Evolutionary conservation across 2,329 filamentous ascomycete species (phyloP).

Genomic region (Chaetomium sp.): DNA sequence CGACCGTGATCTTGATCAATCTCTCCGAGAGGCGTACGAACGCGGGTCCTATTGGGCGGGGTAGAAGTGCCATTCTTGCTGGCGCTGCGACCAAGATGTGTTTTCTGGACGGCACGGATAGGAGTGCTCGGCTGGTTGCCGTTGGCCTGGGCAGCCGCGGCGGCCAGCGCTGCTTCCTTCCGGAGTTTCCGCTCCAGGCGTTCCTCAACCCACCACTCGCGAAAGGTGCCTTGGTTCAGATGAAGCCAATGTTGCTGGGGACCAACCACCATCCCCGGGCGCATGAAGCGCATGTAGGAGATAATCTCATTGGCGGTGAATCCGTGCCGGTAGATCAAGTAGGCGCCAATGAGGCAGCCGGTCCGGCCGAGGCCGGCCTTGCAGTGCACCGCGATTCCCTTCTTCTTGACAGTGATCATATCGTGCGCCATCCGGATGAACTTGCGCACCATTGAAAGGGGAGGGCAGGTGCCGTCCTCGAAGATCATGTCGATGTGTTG

Average conservation of each 20-base stretch:
- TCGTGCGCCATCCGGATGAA: conserved; percentile 94
- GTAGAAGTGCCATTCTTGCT: conserved; percentile 62
- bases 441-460: conserved; percentile 79
- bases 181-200: conserved; percentile 64
- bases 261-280: conserved; percentile 96
- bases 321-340: conserved; percentile 93
- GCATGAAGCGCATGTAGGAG: conserved; percentile 98
- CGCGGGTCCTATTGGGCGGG: conserved; percentile 66
- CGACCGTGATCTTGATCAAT: conserved; percentile 67
- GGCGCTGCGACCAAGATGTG: conserved; percentile 51
- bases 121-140: conserved; percentile 48
- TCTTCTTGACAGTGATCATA: conserved; percentile 84
- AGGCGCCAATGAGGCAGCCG: conserved; percentile 92
- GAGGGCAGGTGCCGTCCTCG: conserved; percentile 93
- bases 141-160: conserved; percentile 34
- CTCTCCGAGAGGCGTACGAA: conserved; percentile 84
- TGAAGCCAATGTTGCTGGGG: conserved; percentile 99
- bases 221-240: conserved; percentile 90
- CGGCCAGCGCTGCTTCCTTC: conserved; percentile 47
- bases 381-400: conserved; percentile 95
- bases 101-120: conserved; percentile 55
- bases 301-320: conserved; percentile 98
- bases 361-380: conserved; percentile 95
- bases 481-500: conserved; percentile 99
- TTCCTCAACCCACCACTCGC: conserved; percentile 97